phyloP scores from a whole-genome alignment of 495 filamentous ascomycete species.

The Friedmanniomyces simplex region DNA sequence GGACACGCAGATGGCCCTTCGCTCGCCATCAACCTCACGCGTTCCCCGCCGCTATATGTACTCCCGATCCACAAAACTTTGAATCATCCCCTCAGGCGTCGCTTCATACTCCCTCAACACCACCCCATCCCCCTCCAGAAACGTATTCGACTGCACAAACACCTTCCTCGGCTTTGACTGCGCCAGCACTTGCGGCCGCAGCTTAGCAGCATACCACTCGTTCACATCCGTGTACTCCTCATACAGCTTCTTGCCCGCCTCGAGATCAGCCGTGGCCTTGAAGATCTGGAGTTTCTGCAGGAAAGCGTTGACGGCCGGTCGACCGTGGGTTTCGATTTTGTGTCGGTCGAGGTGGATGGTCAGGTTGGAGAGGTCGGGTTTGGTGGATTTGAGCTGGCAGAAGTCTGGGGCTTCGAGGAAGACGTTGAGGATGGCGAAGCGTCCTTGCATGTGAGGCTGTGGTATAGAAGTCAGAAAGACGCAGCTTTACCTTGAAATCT shows the following conservation, averaged over 20 bases:
- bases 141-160: constrained; percentile 90
- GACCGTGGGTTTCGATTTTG: constrained; percentile 58
- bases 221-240: constrained; percentile 70
- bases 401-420: constrained; percentile 83
- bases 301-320: constrained; percentile 73
- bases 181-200: constrained; percentile 66
- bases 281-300: constrained; percentile 86
- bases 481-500: not conserved
- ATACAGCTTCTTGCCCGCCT: constrained; percentile 65
- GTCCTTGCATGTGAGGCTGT: constrained; percentile 77
- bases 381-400: constrained; percentile 62
- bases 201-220: constrained; percentile 66
- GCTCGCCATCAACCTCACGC: no score
- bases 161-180: constrained; percentile 91
- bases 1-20: not conserved
- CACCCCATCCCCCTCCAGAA: constrained; percentile 56
- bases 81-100: constrained; percentile 72
- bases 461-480: not conserved
- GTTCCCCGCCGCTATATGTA: constrained; percentile 26
- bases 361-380: constrained; percentile 69
- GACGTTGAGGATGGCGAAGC: constrained; percentile 77
- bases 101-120: constrained; percentile 83
- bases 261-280: constrained; percentile 80
- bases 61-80: constrained; percentile 77
- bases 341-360: constrained; percentile 67